A percentile compares a stretch with the other conserved stretches of the same genome.
phyloP scores from a whole-genome alignment of 257 asterid species.

The Nicotiana undulata region DNA sequence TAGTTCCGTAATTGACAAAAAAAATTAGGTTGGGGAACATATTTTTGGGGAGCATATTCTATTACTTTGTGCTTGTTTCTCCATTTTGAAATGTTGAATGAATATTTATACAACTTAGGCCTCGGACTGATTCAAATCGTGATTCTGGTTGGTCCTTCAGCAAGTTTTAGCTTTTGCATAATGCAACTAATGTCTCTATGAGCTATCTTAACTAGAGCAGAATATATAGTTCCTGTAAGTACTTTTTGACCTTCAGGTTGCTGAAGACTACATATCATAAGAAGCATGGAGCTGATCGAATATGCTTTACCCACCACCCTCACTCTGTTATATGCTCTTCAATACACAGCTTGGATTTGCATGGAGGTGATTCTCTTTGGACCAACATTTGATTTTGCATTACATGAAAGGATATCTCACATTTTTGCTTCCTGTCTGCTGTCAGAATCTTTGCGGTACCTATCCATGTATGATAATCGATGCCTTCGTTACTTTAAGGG shows the following conservation, averaged over 20 bases:
- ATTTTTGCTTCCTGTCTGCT: slow-evolving; percentile 13
- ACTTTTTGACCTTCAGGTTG: slow-evolving; percentile 45
- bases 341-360: slow-evolving; percentile 43
- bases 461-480: slow-evolving; percentile 90
- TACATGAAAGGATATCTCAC: slow-evolving; percentile 20
- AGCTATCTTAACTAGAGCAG: not conserved
- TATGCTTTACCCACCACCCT: slow-evolving; percentile 92
- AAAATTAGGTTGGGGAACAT: not conserved
- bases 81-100: not conserved
- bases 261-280: slow-evolving; percentile 82
- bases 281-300: slow-evolving; percentile 84
- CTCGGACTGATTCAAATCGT: not conserved
- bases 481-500: slow-evolving; percentile 96
- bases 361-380: slow-evolving; percentile 47
- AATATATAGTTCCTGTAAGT: not conserved
- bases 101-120: not conserved
- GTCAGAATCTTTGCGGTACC: slow-evolving; percentile 70
- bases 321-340: slow-evolving; percentile 86
- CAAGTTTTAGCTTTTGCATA: not conserved
- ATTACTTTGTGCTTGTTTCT: not conserved
- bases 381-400: slow-evolving; percentile 1
- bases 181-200: not conserved
- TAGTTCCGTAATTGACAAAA: not conserved
- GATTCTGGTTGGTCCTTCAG: not conserved
- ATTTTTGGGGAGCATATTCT: not conserved